Conservation (phyloP, 2,329 filamentous ascomycete genomes). For the Xylariaceae sp. region DNA sequence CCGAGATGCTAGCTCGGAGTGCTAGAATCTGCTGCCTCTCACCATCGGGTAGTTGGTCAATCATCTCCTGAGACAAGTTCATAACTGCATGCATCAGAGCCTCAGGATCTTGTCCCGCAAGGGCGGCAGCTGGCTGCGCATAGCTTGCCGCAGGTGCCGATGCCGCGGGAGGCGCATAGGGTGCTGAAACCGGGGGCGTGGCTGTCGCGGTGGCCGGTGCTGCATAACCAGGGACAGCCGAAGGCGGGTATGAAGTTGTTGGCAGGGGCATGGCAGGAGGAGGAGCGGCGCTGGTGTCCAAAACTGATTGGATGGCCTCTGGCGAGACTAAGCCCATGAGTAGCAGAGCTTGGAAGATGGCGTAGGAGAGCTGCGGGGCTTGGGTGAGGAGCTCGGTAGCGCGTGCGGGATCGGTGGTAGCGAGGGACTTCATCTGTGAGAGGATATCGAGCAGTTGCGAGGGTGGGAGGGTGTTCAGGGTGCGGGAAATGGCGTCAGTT, state of each 20-base stretch:
- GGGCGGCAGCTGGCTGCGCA: constrained; percentile 38
- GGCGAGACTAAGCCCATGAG: constrained; percentile 91
- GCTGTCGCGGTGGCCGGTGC: constrained; percentile 35
- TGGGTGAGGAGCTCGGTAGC: constrained; percentile 82
- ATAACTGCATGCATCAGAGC: constrained; percentile 78
- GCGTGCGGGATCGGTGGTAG: constrained; percentile 74
- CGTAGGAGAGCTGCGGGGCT: constrained; percentile 89
- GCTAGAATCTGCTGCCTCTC: constrained; percentile 77
- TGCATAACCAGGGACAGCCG: constrained; percentile 33
- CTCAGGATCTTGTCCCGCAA: constrained; percentile 55
- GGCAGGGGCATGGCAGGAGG: constrained; percentile 35
- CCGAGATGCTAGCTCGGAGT: constrained; percentile 59
- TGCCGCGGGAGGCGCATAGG: constrained; percentile 43
- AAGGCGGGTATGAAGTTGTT: constrained; percentile 33
- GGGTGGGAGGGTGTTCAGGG: constrained; percentile 79
- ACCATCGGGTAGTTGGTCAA: constrained; percentile 71
- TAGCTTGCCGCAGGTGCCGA: constrained; percentile 34
- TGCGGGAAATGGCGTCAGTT: constrained; percentile 87
- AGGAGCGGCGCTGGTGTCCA: constrained; percentile 54
- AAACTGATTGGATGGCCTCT: constrained; percentile 73
- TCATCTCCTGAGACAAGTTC: constrained; percentile 72
- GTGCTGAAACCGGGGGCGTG: constrained; percentile 45
- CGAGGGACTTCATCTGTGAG: constrained; percentile 87
- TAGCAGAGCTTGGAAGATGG: constrained; percentile 89
- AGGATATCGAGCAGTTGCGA: constrained; percentile 90